phyloP scores from a whole-genome alignment of 164 flowering plant species.

The Magnolia kwangsiensis region DNA sequence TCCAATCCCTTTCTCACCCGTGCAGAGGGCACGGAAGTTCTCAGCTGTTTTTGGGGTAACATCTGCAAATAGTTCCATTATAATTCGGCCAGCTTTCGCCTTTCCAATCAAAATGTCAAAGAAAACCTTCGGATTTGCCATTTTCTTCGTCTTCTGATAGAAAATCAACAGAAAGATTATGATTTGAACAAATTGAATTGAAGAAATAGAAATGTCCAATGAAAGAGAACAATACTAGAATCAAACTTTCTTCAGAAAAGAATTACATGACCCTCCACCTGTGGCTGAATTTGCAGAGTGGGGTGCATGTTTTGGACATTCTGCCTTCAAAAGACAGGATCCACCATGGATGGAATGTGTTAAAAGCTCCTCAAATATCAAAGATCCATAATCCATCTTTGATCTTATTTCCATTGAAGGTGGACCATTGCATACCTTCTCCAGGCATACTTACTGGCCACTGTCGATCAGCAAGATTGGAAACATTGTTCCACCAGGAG shows the following conservation, averaged over 20 bases:
- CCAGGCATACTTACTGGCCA: too few relatives aligned
- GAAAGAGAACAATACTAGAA: background rate
- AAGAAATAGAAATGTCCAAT: background rate
- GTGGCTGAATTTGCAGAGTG: background rate
- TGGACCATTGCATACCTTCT: too few relatives aligned
- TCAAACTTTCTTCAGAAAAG: background rate
- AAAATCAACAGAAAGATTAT: background rate
- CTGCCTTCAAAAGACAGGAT: too few relatives aligned
- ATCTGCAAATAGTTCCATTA: slow-evolving; percentile 23
- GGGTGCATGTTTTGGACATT: too few relatives aligned
- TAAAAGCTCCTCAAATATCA: too few relatives aligned
- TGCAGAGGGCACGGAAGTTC: slow-evolving; percentile 59
- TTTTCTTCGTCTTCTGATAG: background rate
- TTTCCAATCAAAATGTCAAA: slow-evolving; percentile 21
- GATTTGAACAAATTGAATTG: background rate
- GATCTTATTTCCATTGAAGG: too few relatives aligned
- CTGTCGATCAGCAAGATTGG: too few relatives aligned
- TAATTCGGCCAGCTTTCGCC: slow-evolving; percentile 16
- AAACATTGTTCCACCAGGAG: too few relatives aligned
- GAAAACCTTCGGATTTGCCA: slow-evolving; percentile 19
- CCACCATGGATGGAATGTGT: too few relatives aligned
- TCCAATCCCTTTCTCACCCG: slow-evolving; percentile 81
- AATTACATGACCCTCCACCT: background rate
- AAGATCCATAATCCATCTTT: too few relatives aligned
- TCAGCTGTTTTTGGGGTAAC: slow-evolving; percentile 20